Percentiles rank a stretch among this genome's conserved stretches.
phyloP scores from a whole-genome alignment of 2,329 filamentous ascomycete species.

The Alternaria sp. region DNA sequence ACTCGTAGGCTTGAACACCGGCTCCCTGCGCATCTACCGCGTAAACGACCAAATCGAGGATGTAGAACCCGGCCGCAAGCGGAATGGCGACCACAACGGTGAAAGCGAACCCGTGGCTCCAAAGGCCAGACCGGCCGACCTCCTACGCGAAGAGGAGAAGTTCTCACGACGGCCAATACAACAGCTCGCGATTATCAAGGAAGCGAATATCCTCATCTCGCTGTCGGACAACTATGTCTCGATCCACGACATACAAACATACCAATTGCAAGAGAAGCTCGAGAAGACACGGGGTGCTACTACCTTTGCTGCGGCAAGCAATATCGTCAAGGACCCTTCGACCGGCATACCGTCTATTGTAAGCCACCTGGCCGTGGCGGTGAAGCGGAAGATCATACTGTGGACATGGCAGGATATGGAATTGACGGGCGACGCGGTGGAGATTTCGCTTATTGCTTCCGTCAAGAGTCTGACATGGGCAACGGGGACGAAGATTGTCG shows the following conservation, averaged over 20 bases:
- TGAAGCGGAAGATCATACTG: conserved; percentile 86
- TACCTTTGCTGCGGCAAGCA: conserved; percentile 91
- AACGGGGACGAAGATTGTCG: conserved; percentile 83
- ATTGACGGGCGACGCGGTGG: conserved; percentile 73
- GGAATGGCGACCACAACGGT: conserved; percentile 42
- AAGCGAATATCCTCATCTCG: conserved; percentile 89
- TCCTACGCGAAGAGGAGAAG: conserved; percentile 90
- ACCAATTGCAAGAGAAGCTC: conserved; percentile 81
- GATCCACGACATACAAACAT: conserved; percentile 87
- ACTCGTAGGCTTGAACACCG: conserved; percentile 89
- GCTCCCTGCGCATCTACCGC: conserved; percentile 87
- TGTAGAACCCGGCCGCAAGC: conserved; percentile 47
- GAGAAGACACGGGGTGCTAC: conserved; percentile 85
- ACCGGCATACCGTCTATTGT: conserved; percentile 94
- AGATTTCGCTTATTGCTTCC: conserved; percentile 81
- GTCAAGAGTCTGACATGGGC: conserved; percentile 93
- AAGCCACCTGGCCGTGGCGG: conserved; percentile 86
- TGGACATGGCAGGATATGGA: conserved; percentile 99
- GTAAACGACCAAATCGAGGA: conserved; percentile 72
- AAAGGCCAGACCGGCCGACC: conserved; percentile 69
- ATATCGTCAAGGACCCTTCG: conserved; percentile 87
- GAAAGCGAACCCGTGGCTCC: conserved; percentile 56
- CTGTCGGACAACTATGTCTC: conserved; percentile 90
- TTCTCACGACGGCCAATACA: conserved; percentile 91
- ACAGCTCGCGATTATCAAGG: conserved; percentile 94